Percentiles rank a stretch among this genome's conserved stretches.
Evolutionary conservation across 108 stramenopile genomes (phyloP).

Genomic region (Pseudonitzschia multistriata): DNA sequence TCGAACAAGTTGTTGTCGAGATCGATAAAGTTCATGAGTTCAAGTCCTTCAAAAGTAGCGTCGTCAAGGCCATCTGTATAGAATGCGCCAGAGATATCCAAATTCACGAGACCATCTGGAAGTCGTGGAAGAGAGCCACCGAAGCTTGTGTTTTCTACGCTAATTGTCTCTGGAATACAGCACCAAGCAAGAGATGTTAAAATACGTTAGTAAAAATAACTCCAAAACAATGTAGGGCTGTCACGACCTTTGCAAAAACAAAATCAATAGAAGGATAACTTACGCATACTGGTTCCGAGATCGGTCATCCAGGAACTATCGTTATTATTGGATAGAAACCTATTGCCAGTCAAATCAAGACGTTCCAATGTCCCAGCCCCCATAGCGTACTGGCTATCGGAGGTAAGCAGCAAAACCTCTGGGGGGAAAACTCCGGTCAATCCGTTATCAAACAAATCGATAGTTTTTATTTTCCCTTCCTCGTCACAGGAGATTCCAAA

Average conservation of each 20-base stretch:
- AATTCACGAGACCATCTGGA: conserved; percentile 16
- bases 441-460: conserved; percentile 26
- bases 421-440: conserved; percentile 36
- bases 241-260: neutral
- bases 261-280: conserved; percentile 12
- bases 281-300: conserved; percentile 27
- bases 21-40: conserved; percentile 17
- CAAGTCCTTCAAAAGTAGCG: conserved; percentile 11
- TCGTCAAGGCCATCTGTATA: conserved; percentile 19
- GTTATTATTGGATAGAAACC: conserved; percentile 10
- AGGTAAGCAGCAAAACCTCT: conserved; percentile 26
- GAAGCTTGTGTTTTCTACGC: conserved; percentile 23
- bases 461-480: conserved; percentile 10
- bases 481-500: conserved; percentile 26
- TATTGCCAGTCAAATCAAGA: conserved; percentile 27
- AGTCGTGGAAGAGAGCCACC: conserved; percentile 24
- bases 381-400: conserved; percentile 20
- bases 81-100: conserved; percentile 22
- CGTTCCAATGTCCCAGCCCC: conserved; percentile 32
- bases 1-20: conserved; percentile 33
- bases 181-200: neutral
- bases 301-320: conserved; percentile 28
- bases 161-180: neutral
- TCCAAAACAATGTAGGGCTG: neutral
- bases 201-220: neutral